Evolutionary conservation across 73 alveolate species (phyloP), one percentile per base, ranked within the genome.

Genomic region (Paramecium tetraurelia): DNA sequence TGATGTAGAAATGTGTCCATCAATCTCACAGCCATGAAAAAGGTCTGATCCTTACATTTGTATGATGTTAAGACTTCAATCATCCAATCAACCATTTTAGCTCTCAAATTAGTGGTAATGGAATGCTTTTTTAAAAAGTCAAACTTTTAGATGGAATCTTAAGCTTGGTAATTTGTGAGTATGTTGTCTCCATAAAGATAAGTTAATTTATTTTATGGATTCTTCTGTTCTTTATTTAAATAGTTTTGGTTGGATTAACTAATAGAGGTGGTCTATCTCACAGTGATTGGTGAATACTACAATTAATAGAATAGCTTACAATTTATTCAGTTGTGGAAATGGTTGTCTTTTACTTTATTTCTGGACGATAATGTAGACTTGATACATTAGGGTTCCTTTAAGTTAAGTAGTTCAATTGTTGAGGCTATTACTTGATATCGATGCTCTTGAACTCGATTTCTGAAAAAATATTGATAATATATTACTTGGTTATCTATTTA

Each of bases 61-160:
- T 95, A 98, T 1, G 98, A 85, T 71, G 97, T 86, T 75, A 96
- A 92, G 20, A 97, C 98, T 95, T 98, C 99, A 20, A 97, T 92
- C 99, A 98, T 96, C 99, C 99, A 98, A 94, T 98, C 98, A 21
- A 97, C 96, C 99, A 98, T 97, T 89, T 96, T 97, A 5, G 98
- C 96, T 95, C 99, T 92, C 33, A 94, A 88, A 5, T 90, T 93
- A 7, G 92, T 93, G 31, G 95, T 93, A 0, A 97, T 94, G 8
- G 93, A 50, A 86, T 97, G 99, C 12, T 85, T 92, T 46, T 89
- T 22, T 31, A 89, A 53, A 63, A 89, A 89, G 4, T 89, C 86
- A 63, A 27, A 31, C 84, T 63, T 27, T 63, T 63, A n/a, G 12
- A 63, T 24, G 5, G 21, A 63, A 59, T 89, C 90, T 0, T 24